phyloP scores from a whole-genome alignment of 2,329 filamentous ascomycete genomes.

The Verticillium dahliae region DNA sequence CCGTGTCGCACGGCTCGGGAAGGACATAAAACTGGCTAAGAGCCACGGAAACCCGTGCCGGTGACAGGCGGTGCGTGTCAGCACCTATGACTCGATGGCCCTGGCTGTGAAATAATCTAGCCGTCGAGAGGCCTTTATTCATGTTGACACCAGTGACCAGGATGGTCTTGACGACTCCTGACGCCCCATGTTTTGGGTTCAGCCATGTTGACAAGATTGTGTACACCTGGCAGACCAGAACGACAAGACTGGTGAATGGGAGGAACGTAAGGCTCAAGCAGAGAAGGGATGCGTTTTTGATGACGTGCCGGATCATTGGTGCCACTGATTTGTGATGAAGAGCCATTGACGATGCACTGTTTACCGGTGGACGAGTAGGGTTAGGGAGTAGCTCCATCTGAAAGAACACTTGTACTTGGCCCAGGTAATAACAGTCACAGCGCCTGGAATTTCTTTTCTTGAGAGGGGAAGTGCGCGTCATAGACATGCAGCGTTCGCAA shows the following conservation, averaged over 20 bases:
- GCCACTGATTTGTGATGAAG: neutral
- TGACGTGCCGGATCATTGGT: neutral
- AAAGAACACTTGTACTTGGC: neutral
- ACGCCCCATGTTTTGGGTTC: neutral
- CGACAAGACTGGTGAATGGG: constrained; percentile 5
- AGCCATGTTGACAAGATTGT: neutral
- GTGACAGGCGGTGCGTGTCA: constrained; percentile 42
- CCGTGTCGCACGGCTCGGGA: constrained; percentile 24
- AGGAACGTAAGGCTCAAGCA: constrained; percentile 3
- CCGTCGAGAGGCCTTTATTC: constrained; percentile 52
- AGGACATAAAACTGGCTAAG: constrained; percentile 47
- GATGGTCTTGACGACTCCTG: constrained; percentile 34
- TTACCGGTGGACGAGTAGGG: neutral
- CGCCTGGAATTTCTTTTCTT: too few species aligned
- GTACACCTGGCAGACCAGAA: neutral
- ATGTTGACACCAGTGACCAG: constrained; percentile 70
- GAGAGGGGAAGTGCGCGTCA: neutral
- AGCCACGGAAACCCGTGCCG: constrained; percentile 43
- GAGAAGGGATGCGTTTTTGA: neutral
- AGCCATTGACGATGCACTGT: neutral
- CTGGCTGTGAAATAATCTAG: constrained; percentile 45
- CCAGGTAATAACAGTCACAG: neutral
- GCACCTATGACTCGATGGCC: constrained; percentile 69
- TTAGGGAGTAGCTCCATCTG: neutral
- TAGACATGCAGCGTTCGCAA: neutral